phyloP scores from a whole-genome alignment of 805 yeast genomes.

The Ogataea nakhonphanomensis region DNA sequence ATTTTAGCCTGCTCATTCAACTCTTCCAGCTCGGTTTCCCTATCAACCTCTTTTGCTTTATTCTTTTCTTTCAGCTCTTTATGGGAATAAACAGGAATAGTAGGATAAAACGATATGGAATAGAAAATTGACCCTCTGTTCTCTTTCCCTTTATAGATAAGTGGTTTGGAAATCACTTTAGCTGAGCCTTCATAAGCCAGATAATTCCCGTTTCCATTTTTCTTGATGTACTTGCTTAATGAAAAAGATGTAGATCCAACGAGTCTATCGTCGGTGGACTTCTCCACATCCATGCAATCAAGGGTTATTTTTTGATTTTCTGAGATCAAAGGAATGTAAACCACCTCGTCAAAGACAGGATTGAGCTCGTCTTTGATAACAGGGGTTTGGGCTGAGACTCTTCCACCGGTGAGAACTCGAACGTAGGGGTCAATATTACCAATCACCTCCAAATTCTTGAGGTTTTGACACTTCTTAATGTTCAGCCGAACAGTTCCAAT shows the following conservation, averaged over 20 bases:
- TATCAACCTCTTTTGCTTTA: constrained; percentile 36
- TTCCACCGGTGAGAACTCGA: constrained; percentile 55
- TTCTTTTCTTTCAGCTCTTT: constrained; percentile 50
- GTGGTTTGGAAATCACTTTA: constrained; percentile 37
- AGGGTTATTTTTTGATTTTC: constrained; percentile 57
- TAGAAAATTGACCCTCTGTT: constrained; percentile 52
- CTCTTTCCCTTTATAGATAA: constrained; percentile 34
- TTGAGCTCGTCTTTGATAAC: constrained; percentile 50
- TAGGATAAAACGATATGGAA: constrained; percentile 57
- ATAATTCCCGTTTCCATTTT: constrained; percentile 44
- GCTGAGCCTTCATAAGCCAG: constrained; percentile 50
- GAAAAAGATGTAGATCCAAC: constrained; percentile 57
- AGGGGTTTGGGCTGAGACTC: constrained; percentile 50
- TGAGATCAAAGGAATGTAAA: constrained; percentile 58
- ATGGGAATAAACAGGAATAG: constrained; percentile 58
- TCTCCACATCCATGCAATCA: constrained; percentile 65
- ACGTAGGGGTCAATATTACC: constrained; percentile 79
- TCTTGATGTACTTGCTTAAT: constrained; percentile 46
- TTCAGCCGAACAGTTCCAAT: constrained; percentile 65
- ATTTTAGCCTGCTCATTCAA: constrained; percentile 45
- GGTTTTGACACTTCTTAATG: constrained; percentile 48
- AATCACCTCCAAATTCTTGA: constrained; percentile 57
- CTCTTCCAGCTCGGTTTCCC: constrained; percentile 39
- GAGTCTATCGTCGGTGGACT: constrained; percentile 55
- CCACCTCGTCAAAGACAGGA: constrained; percentile 59